These are phyloP conservation scores for Hibiscus syriacus DNA, from an alignment of 345 rosid genomes.

Conservation along the genomic window DNA sequence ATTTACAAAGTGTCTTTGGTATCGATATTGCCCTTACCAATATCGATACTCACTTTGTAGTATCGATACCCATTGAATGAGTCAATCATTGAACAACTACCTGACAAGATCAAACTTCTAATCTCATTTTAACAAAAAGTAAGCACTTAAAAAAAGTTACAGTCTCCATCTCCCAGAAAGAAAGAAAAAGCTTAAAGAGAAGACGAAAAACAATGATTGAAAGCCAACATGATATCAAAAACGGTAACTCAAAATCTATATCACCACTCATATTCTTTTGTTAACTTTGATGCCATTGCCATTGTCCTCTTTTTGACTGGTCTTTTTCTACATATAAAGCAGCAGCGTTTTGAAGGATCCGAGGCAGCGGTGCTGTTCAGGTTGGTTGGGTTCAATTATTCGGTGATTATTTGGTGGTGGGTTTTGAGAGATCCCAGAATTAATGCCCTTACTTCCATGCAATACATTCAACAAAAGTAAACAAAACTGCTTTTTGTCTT, in stretches of 20 bases:
- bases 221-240: conserved; percentile 19
- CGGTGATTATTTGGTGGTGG: conserved; percentile 32
- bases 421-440: conserved; percentile 41
- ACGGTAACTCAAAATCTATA: no score
- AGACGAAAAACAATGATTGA: conserved; percentile 19
- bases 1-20: no score
- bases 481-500: background rate
- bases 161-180: background rate
- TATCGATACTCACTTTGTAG: no score
- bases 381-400: conserved; percentile 24
- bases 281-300: conserved; percentile 22
- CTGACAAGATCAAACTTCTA: background rate
- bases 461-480: no score
- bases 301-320: conserved; percentile 38
- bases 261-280: conserved; percentile 10
- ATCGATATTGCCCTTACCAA: no score
- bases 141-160: background rate
- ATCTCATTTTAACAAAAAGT: conserved; percentile 10
- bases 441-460: conserved; percentile 53
- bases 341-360: conserved; percentile 32
- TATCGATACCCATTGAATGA: no score
- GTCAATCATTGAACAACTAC: background rate
- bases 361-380: conserved; percentile 3
- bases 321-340: conserved; percentile 10
- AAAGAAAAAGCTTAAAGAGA: background rate